Evolutionary conservation across 495 filamentous ascomycete genomes (phyloP), one percentile per base, ranked within the genome.

Genomic region (Aspergillus ostianus): DNA sequence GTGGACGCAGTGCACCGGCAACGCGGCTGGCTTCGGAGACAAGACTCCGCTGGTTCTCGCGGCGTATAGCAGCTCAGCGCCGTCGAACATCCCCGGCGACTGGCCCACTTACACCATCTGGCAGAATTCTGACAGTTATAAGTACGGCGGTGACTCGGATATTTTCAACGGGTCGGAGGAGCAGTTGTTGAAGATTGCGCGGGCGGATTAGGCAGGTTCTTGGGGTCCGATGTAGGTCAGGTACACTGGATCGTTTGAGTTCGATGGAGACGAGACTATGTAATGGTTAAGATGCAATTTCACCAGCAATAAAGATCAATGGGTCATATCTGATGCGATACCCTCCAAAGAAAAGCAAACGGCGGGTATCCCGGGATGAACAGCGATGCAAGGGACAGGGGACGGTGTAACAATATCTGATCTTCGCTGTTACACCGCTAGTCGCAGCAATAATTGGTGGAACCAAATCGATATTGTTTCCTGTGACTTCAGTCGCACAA

Each of bases 1-100:
- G 84, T 87, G 85, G 84, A 65, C 55, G 17, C 65, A 66, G 17
- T 87, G 84, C 66, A 85, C 85, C 3, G 83, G 82, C 0, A 77
- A 83, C 60, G 77, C 71, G 6, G 60, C 57, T 6, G 76, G 70
- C 4, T 86, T 86, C 51, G 56, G 63, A 18, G 57, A 64, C 15
- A 82, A 67, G 1, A 77, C 77, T 61, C 82, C 83, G 13, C 70
- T 87, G 5, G 78, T 82, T 20, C 63, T 87, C 53, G 84, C 84
- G 1, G 63, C 75, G n/a, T 86, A 81, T 57, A 62, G 54, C 19
- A 77, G 67, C 53, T 65, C 64, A 1, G 32, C 44, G 4, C 65
- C 76, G 0, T 79, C 81, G 9, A 75, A 76, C 2, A 74, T 83
- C 18, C 83, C 83, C 2, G 80, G 77, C 3, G 75, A 81, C n/a